phyloP scores from a whole-genome alignment of 805 yeast species.

The Candida qinlingensis region DNA sequence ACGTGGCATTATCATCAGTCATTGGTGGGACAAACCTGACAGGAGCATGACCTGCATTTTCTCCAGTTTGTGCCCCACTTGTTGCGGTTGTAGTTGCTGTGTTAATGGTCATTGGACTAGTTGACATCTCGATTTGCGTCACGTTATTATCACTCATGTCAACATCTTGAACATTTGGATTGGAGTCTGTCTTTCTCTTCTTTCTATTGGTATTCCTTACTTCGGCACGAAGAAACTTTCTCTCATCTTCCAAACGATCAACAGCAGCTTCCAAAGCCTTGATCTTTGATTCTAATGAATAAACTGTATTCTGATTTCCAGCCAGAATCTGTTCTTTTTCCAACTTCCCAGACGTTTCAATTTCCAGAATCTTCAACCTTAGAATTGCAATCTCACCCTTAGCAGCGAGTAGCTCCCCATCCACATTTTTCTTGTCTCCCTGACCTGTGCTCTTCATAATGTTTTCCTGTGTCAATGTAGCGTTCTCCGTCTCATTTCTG shows the following conservation, averaged over 20 bases:
- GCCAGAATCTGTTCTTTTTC: conserved; percentile 23
- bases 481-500: not conserved
- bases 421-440: not conserved
- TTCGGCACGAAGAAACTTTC: conserved; percentile 48
- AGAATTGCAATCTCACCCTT: conserved; percentile 81
- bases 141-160: no score
- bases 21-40: conserved; percentile 10
- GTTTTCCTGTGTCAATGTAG: not conserved
- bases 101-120: not conserved
- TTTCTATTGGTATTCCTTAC: conserved; percentile 28
- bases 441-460: not conserved
- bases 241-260: conserved; percentile 46
- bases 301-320: conserved; percentile 15
- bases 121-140: not conserved
- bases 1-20: conserved; percentile 31
- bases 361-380: conserved; percentile 52
- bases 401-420: conserved; percentile 40
- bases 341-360: conserved; percentile 32
- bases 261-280: conserved; percentile 36
- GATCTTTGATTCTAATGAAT: conserved; percentile 31
- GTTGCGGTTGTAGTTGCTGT: not conserved
- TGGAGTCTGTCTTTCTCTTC: conserved; percentile 11
- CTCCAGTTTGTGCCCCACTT: no score
- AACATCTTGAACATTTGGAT: no score
- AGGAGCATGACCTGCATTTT: not conserved